phyloP scores from a whole-genome alignment of 2,329 filamentous ascomycete genomes.

The Botrytis porri region DNA sequence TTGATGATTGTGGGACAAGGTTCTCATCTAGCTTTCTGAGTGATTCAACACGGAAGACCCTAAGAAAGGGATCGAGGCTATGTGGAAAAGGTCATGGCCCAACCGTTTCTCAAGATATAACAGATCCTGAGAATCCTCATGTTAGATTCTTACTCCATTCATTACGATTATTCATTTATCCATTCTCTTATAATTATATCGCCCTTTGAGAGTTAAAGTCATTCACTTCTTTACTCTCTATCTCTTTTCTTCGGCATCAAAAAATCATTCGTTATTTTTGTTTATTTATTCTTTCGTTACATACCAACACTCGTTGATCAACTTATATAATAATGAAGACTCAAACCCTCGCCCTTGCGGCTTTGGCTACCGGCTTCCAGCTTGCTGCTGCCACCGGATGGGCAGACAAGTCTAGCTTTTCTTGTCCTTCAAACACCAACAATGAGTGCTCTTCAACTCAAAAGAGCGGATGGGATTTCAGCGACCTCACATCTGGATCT shows the following conservation, averaged over 20 bases:
- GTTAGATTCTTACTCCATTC: constrained; percentile 4
- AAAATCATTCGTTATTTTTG: constrained; percentile 37
- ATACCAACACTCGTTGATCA: constrained; percentile 28
- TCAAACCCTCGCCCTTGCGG: constrained; percentile 31
- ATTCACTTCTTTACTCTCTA: constrained; percentile 45
- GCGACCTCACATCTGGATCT: constrained; percentile 55
- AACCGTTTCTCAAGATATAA: constrained; percentile 20
- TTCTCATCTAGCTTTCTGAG: constrained; percentile 3
- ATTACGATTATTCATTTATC: constrained; percentile 11
- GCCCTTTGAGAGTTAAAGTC: constrained; percentile 41
- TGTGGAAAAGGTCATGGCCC: constrained; percentile 19
- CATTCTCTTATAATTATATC: constrained; percentile 20
- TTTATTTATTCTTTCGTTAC: constrained; percentile 23
- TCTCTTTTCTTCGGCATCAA: constrained; percentile 37
- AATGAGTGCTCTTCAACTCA: constrained; percentile 76
- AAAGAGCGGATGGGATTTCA: constrained; percentile 69
- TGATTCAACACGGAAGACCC: constrained; percentile 12
- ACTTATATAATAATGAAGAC: constrained; percentile 42
- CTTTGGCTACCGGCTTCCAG: constrained; percentile 40
- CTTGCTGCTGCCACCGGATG: constrained; percentile 49
- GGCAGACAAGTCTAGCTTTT: constrained; percentile 54
- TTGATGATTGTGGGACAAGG: constrained; percentile 4
- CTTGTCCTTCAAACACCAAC: constrained; percentile 67
- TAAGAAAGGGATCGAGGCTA: constrained; percentile 14
- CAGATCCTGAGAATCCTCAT: constrained; percentile 22